A percentile compares a stretch with the other conserved stretches of the same genome.
Conservation (phyloP, 805 yeast species). For the Nakazawaea wyomingensis region DNA sequence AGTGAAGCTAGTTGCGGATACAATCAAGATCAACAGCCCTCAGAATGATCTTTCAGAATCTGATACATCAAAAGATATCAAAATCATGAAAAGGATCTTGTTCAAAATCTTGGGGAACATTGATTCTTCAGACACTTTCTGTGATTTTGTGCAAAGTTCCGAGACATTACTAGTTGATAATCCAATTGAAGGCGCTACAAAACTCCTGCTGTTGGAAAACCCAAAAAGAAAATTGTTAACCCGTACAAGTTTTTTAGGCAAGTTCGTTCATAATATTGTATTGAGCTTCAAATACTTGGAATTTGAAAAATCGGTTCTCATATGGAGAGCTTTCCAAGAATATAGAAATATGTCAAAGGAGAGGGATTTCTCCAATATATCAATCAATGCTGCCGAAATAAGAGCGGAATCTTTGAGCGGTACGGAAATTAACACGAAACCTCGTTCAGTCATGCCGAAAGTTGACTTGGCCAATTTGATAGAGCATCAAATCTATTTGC, state of each 20-base stretch:
- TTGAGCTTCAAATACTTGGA: slow-evolving; percentile 37
- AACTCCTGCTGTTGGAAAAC: neutral
- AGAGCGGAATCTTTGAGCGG: neutral
- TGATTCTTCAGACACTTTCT: slow-evolving; percentile 42
- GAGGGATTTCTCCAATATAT: slow-evolving; percentile 16
- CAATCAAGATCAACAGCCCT: neutral
- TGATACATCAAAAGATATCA: slow-evolving; percentile 19
- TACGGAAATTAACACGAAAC: slow-evolving; percentile 7
- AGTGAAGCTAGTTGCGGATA: neutral
- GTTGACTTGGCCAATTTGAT: slow-evolving; percentile 45
- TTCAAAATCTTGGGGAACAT: slow-evolving; percentile 41
- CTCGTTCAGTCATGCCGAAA: slow-evolving; percentile 37
- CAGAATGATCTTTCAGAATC: slow-evolving; percentile 1
- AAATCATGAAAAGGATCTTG: slow-evolving; percentile 26
- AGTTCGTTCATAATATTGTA: slow-evolving; percentile 35
- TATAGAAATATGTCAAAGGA: slow-evolving; percentile 27
- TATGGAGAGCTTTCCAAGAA: slow-evolving; percentile 37
- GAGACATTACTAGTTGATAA: slow-evolving; percentile 30
- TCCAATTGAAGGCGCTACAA: slow-evolving; percentile 14
- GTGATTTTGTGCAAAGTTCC: slow-evolving; percentile 29
- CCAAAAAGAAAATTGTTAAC: slow-evolving; percentile 23
- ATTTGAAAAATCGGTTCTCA: slow-evolving; percentile 38
- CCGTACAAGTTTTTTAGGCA: slow-evolving; percentile 38
- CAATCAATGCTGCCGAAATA: slow-evolving; percentile 13
- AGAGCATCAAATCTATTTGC: slow-evolving; percentile 45